Base-by-base conservation (phyloP, 345 rosid species). In the Adansonia digitata region DNA sequence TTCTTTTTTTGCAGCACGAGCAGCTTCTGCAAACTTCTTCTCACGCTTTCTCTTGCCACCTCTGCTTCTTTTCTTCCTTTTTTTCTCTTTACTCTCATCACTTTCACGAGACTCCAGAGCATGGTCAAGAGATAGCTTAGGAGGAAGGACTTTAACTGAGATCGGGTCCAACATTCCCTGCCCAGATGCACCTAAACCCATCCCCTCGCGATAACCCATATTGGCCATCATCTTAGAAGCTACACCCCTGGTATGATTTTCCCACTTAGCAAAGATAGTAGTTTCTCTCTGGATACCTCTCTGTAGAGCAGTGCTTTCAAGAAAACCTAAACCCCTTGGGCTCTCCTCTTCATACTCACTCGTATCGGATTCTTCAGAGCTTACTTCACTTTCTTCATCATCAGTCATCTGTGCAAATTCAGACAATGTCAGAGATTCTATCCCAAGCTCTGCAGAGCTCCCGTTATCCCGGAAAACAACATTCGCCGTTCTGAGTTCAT, bases 171-270 rank as follows among this genome's bases (percentile, higher is more conserved):
- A n/a, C 84, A 90, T 91, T 78, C 97, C 98, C 81, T 93, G 98
- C 45, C 98, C 94, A 7, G 94, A 79, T 64, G 75, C 89, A 2
- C 97, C 99, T 79, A 93, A 84, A 51, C 98, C 99, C 98, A 91
- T 91, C 46, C 99, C 98, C 81, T 89, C 92, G 15, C 94, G 90
- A 72, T 91, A 91, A 40, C 98, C 98, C 99, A 95, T 93, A 78
- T 67, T 91, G 53, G 93, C 96, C 99, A 93, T 93, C 97, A 93
- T 88, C 91, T 90, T 93, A 29, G 98, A 95, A 63, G 99, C 98
- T 75, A 93, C 81, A 11, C 98, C 99, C 35, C 98, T 84, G 0
- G 98, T 91, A 86, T 93, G 98, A 75, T 91, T 95, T 85, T 95
- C 99, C 99, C 99, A 95, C 73, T 86, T 90, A 0, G 98, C 94